Conservation (phyloP, 1,139 yeast species). For the Pichiaceae sp. region DNA sequence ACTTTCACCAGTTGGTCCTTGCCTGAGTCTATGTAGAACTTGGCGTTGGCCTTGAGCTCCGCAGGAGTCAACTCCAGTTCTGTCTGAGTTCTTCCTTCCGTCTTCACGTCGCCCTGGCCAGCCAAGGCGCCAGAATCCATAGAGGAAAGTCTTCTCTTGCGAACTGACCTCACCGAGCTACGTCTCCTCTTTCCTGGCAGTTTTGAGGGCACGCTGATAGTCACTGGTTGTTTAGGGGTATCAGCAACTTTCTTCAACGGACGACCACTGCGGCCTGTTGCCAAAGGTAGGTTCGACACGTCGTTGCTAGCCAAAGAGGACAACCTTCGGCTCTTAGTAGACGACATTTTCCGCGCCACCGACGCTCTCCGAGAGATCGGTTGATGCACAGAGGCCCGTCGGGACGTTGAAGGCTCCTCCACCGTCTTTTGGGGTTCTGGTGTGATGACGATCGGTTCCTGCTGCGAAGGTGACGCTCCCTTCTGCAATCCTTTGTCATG, state of each 20-base stretch:
- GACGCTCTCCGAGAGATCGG: too few species aligned
- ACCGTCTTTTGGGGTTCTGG: too few species aligned
- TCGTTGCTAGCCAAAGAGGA: too few species aligned
- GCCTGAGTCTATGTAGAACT: slow-evolving; percentile 28
- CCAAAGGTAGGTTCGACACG: too few species aligned
- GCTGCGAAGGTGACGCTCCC: too few species aligned
- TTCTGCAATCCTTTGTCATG: too few species aligned
- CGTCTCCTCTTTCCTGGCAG: slow-evolving; percentile 4
- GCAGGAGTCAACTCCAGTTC: slow-evolving; percentile 10
- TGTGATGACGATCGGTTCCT: too few species aligned
- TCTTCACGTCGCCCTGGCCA: not conserved
- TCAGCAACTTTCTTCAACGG: slow-evolving; percentile 2
- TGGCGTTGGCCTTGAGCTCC: slow-evolving; percentile 17
- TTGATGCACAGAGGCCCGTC: too few species aligned
- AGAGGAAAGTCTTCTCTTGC: not conserved
- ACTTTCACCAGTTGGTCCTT: slow-evolving; percentile 21
- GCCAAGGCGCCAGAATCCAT: not conserved
- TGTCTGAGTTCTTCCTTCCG: slow-evolving; percentile 1
- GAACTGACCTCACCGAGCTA: not conserved
- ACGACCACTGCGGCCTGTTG: too few species aligned
- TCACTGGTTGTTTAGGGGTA: slow-evolving; percentile 7
- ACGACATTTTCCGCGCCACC: too few species aligned
- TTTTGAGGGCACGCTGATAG: slow-evolving; percentile 12
- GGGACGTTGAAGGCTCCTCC: too few species aligned
- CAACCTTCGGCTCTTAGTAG: too few species aligned